Evolutionary conservation across 352 stramenopile genomes (phyloP).

Genomic region (Halophytophthora batemanensis): DNA sequence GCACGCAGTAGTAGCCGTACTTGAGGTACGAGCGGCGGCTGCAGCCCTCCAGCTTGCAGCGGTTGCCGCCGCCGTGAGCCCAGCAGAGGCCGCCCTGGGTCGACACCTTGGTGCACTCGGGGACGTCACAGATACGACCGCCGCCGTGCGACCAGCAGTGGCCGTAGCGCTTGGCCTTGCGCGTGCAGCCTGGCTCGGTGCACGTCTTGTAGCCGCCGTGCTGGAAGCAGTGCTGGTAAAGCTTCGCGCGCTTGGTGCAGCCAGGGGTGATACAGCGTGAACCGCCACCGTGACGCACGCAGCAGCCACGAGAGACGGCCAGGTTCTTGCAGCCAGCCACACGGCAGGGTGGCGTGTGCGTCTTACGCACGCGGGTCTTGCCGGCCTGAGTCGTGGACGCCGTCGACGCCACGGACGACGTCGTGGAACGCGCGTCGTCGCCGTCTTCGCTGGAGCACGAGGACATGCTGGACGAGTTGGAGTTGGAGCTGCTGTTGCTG

Average conservation of each 20-base stretch:
- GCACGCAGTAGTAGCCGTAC: constrained; percentile 59
- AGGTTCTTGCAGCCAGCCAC: constrained; percentile 61
- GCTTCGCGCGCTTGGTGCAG: constrained; percentile 60
- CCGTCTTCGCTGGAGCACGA: constrained; percentile 18
- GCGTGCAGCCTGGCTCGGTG: constrained; percentile 49
- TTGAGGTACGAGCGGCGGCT: constrained; percentile 66
- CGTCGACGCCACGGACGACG: constrained; percentile 1
- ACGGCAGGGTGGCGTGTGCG: constrained; percentile 49
- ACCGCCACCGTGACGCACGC: constrained; percentile 50
- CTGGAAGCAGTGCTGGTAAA: constrained; percentile 69
- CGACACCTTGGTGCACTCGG: constrained; percentile 57
- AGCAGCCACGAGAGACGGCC: constrained; percentile 46
- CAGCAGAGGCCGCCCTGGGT: constrained; percentile 71
- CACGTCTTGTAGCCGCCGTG: constrained; percentile 71
- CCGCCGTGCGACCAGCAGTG: constrained; percentile 73
- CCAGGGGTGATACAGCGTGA: constrained; percentile 42
- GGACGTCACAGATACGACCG: constrained; percentile 51
- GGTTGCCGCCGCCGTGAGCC: constrained; percentile 67
- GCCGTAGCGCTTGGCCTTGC: constrained; percentile 67
- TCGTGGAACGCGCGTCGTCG: constrained; percentile 22
- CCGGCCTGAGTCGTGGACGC: not conserved
- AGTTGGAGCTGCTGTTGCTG: constrained; percentile 16
- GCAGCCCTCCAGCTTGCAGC: constrained; percentile 53
- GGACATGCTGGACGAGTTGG: constrained; percentile 9
- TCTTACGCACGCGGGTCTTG: constrained; percentile 24